Evolutionary conservation across 2,329 filamentous ascomycete species (phyloP), one percentile per base, ranked within the genome.

Genomic region (Chaetomium globosum): DNA sequence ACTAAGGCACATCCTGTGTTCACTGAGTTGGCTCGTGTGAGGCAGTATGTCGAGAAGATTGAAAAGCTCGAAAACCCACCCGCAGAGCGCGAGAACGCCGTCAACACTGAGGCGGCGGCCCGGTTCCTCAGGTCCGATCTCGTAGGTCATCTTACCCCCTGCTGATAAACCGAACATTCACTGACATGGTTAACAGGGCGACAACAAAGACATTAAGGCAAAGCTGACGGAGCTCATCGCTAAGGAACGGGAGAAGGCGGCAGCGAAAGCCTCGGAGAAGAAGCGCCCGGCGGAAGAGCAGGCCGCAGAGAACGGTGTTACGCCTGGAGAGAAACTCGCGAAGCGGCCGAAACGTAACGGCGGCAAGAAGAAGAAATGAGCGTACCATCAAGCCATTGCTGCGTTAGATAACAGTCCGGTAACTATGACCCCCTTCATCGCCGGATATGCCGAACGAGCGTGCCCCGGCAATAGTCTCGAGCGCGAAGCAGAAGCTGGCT

Each of bases 21-120:
- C 78, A 84, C 85, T 65, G 95, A 99, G 80, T 84, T 99, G 68
- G 89, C 87, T 65, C 88, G 95, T 64, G 89, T 98, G 61, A 92
- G 89, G 77, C 90, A 93, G 75, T 98, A 98, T 77, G 96, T 97
- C 78, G 87, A 86, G 66, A 99, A 98, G 80, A 94, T 98, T 75
- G 92, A 95, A 74, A 81, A 82, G 16, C 84, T 87, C 3, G 93
- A 97, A 77, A 83, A 81, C 7, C 84, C 85, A 1, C 82, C 84
- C 3, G 77, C 80, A 61, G 81, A 86, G 73, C 83, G 84, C 36
- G 80, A 77, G 51, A 74, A 78, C 66, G 83, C 80, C 1, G 79
- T 91, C 68, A 86, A 97, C 74, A 93, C 90, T 71, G 85, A 87
- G 69, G 93, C 92, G 6, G 91, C 92, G 16, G 87, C 85, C 59